Conservation (phyloP, 2,329 filamentous ascomycete species). For the Aspergillus ibericus region DNA sequence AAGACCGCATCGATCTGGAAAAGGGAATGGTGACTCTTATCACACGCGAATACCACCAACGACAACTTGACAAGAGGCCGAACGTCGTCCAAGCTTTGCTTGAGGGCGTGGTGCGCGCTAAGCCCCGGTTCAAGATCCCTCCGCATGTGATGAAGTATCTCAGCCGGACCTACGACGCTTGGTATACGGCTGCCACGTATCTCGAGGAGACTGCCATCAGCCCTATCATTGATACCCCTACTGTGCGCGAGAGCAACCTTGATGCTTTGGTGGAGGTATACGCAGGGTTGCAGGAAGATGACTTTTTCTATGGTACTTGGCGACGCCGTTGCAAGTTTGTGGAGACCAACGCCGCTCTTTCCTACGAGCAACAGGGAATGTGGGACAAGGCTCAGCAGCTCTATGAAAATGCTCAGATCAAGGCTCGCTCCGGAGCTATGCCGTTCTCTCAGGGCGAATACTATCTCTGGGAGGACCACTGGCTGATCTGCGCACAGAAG, state of each 20-base stretch:
- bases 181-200: constrained; percentile 91
- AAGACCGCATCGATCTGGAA: constrained; percentile 87
- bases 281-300: constrained; percentile 85
- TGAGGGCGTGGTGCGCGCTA: constrained; percentile 80
- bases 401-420: constrained; percentile 96
- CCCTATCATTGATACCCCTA: constrained; percentile 78
- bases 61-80: constrained; percentile 90
- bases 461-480: constrained; percentile 99
- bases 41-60: constrained; percentile 92
- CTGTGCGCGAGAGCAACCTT: constrained; percentile 87
- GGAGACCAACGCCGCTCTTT: constrained; percentile 94
- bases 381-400: constrained; percentile 98
- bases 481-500: constrained; percentile 96
- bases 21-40: constrained; percentile 86
- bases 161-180: constrained; percentile 89
- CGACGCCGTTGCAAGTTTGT: constrained; percentile 91
- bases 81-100: constrained; percentile 94
- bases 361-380: constrained; percentile 98
- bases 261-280: constrained; percentile 96
- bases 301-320: constrained; percentile 98
- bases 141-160: constrained; percentile 95
- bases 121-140: constrained; percentile 86
- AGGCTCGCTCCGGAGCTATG: constrained; percentile 91
- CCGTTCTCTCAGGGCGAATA: constrained; percentile 97
- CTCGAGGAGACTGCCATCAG: constrained; percentile 86